Base-by-base conservation (phyloP, 495 filamentous ascomycete species). In the Penicillium cosmopolitanum region DNA sequence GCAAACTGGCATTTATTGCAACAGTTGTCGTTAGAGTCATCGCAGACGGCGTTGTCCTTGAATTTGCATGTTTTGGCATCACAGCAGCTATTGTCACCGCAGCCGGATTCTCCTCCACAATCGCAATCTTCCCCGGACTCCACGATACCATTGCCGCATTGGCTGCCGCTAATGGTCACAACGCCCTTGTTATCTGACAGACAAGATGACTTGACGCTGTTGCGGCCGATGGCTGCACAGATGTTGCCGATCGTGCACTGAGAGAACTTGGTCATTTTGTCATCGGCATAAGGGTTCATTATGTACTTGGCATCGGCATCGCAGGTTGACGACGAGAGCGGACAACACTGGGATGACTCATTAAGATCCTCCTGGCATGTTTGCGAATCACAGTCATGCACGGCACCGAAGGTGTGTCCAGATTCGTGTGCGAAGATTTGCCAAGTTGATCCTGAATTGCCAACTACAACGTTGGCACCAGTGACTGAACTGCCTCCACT, bases 91-190 rank as follows among this genome's bases (percentile, higher is more conserved):
- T 98, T 91, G 62, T 79, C 72, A 16, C 78, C 84, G 71, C 95
- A 98, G 43, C 83, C 83, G 33, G 77, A 74, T 7, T 71, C 70
- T 43, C 93, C 95, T 53, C 95, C 96, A 67, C 95, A 98, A 75
- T 98, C 95, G 73, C 95, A 98, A 15, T 98, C 89, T 73, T 98
- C 95, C 61, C 91, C 95, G 10, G 81, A 73, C 73, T 98, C 95
- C 42, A 98, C 96, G 60, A 98, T 98, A 47, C 95, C 95, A 72
- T 98, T 98, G 51, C 95, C 95, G 70, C 95, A 98, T 66, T 91
- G 87, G 57, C 87, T 88, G 63, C 89, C 89, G 1, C 86, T 90
- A 68, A 96, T 90, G n/a, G 90, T 94, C n/a, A 81, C 79, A 16
- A 98, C 87, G 57, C 88, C 88, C 61, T 84, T 84, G 74, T 98